Evolutionary conservation across 805 yeast species (phyloP).

Genomic region (Cyberlindnera euphorbiiphila): DNA sequence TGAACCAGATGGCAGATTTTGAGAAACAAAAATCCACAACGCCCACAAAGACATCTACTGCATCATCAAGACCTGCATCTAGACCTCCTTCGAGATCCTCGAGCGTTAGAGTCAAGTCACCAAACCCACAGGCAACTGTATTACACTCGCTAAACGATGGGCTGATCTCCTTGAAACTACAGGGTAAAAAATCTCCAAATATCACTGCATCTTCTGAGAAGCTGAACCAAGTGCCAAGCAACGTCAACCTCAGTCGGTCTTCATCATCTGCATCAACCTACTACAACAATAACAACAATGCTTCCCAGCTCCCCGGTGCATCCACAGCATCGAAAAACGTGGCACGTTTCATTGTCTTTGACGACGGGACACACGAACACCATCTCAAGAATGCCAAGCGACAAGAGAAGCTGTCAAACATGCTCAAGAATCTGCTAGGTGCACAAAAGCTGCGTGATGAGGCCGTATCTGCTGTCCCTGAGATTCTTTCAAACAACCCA

Average conservation of each 20-base stretch:
- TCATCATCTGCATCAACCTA: slow-evolving; percentile 23
- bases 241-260: slow-evolving; percentile 22
- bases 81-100: slow-evolving; percentile 20
- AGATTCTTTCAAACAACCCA: slow-evolving; percentile 51
- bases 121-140: slow-evolving; percentile 3
- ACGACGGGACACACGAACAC: slow-evolving; percentile 79
- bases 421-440: slow-evolving; percentile 74
- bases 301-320: not conserved
- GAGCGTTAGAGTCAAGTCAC: slow-evolving; percentile 11
- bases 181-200: slow-evolving; percentile 14
- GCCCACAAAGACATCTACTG: slow-evolving; percentile 8
- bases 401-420: slow-evolving; percentile 69
- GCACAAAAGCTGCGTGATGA: slow-evolving; percentile 67
- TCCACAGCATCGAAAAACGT: slow-evolving; percentile 13
- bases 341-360: slow-evolving; percentile 48
- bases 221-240: slow-evolving; percentile 9
- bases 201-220: slow-evolving; percentile 7
- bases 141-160: slow-evolving; percentile 5
- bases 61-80: slow-evolving; percentile 19
- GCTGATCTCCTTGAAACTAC: slow-evolving; percentile 9
- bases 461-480: slow-evolving; percentile 73
- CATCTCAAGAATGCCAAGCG: slow-evolving; percentile 69
- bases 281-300: slow-evolving; percentile 2
- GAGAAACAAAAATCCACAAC: slow-evolving; percentile 10
- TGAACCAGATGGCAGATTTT: slow-evolving; percentile 13